Evolutionary conservation across 2,329 filamentous ascomycete genomes (phyloP).

Genomic region (Helminthosporium solani): DNA sequence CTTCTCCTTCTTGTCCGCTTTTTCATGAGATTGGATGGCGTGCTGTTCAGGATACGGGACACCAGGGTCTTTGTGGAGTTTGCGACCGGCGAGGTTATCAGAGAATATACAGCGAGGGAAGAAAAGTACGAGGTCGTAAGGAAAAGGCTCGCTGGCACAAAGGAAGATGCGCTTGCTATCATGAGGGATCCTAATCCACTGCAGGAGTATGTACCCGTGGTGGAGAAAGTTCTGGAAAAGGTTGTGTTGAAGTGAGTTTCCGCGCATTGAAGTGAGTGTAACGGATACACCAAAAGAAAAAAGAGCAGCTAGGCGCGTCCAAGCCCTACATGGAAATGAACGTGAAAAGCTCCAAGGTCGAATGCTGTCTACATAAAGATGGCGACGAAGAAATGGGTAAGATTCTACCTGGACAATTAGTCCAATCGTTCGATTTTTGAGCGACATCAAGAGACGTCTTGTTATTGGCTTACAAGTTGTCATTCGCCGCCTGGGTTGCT

Average conservation of each 20-base stretch:
- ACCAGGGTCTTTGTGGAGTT: slow-evolving; percentile 94
- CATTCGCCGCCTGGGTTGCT: no score
- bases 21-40: slow-evolving; percentile 91
- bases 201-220: slow-evolving; percentile 57
- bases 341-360: no score
- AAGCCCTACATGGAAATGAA: no score
- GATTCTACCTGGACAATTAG: no score
- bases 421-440: no score
- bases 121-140: slow-evolving; percentile 75
- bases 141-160: slow-evolving; percentile 55
- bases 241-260: slow-evolving; percentile 39
- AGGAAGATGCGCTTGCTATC: slow-evolving; percentile 71
- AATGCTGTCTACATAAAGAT: no score
- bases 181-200: slow-evolving; percentile 79
- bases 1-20: slow-evolving; percentile 82
- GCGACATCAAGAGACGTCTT: no score
- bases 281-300: neutral
- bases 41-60: slow-evolving; percentile 82
- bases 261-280: no score
- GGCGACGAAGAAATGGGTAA: no score
- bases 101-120: slow-evolving; percentile 90
- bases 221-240: slow-evolving; percentile 67
- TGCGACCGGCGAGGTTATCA: slow-evolving; percentile 70
- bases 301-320: neutral
- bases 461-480: no score